Evolutionary conservation across 345 rosid genomes (phyloP), one percentile per base, ranked within the genome.

Genomic region (Atalantia buxifolia): DNA sequence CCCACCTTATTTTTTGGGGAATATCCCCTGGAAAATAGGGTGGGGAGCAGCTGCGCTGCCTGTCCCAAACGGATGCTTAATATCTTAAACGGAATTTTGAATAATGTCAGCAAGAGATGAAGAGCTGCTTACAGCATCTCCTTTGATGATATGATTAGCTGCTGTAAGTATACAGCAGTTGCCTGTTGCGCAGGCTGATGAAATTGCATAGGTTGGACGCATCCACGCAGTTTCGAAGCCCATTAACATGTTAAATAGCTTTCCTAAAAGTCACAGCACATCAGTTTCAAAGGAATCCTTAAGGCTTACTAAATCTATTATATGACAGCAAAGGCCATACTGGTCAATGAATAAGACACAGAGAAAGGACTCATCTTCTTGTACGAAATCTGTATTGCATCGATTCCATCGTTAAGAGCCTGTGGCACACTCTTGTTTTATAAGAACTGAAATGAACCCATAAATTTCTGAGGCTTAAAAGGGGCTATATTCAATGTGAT

Each of bases 131-230:
- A 89, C 92, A 31, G 89, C 85, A 83, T 89, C 90, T 33, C 89
- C 89, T 82, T 87, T 85, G 69, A 83, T 73, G 45, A 89, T 86
- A 64, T 89, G 92, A 80, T 86, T 80, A 48, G 92, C 92, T 53
- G 90, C 90, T 85, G 84, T 86, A 69, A 89, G 69, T 75, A 89
- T 89, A 79, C 92, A 89, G 38, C 65, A 86, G 81, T 89, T 89
- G 86, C 92, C 82, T 14, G 92, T 89, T 63, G 92, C 87, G 83
- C 92, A 89, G 33, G 89, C 89, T 50, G 92, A 83, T 28, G 92
- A 86, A 70, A 86, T 87, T 22, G 92, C 86, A 71, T 89, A 89
- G 80, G n/a, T n/a, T n/a, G n/a, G n/a, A n/a, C n/a, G n/a, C n/a
- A n/a, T n/a, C n/a, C n/a, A n/a, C n/a, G n/a, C n/a, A n/a, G n/a